phyloP scores from a whole-genome alignment of 352 stramenopile species.

The Globisporangium takayamanum region DNA sequence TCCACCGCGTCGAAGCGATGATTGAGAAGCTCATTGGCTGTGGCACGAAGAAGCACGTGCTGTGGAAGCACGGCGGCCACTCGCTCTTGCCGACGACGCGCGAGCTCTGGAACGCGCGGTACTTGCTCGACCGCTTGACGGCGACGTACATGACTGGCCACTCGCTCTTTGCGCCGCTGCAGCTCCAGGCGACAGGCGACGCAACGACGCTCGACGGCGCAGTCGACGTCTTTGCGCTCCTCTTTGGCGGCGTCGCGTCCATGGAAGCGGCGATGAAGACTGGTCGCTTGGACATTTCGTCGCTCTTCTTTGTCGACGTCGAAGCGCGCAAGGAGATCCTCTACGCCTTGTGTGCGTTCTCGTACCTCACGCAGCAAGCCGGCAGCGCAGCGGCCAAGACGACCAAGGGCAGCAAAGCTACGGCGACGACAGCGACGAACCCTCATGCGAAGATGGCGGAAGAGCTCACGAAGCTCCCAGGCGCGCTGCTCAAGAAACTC shows the following conservation, averaged over 20 bases:
- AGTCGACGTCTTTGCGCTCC: constrained; percentile 65
- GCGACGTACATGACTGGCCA: constrained; percentile 51
- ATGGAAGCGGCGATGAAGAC: constrained; percentile 82
- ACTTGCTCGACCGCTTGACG: constrained; percentile 56
- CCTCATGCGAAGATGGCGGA: constrained; percentile 48
- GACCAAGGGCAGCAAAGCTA: neutral
- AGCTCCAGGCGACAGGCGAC: constrained; percentile 19
- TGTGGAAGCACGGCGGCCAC: constrained; percentile 93
- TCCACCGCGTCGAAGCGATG: constrained; percentile 57
- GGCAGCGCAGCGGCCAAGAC: constrained; percentile 17
- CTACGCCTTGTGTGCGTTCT: constrained; percentile 79
- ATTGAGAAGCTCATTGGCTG: constrained; percentile 72
- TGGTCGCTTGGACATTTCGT: constrained; percentile 63
- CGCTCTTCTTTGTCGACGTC: constrained; percentile 68
- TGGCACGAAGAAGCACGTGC: constrained; percentile 56
- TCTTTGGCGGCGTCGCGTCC: constrained; percentile 61
- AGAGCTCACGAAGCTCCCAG: constrained; percentile 60
- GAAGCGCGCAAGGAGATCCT: constrained; percentile 59
- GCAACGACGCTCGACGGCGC: constrained; percentile 21
- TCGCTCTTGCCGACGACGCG: constrained; percentile 54
- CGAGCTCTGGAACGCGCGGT: constrained; percentile 67
- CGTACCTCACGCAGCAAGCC: constrained; percentile 61
- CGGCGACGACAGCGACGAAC: constrained; percentile 5
- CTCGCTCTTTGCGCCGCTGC: constrained; percentile 15
- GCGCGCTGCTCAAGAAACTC: constrained; percentile 55